Evolutionary conservation across 176 grass and related monocot species (phyloP), one percentile per base, ranked within the genome.

Genomic region (Avena atlantica): DNA sequence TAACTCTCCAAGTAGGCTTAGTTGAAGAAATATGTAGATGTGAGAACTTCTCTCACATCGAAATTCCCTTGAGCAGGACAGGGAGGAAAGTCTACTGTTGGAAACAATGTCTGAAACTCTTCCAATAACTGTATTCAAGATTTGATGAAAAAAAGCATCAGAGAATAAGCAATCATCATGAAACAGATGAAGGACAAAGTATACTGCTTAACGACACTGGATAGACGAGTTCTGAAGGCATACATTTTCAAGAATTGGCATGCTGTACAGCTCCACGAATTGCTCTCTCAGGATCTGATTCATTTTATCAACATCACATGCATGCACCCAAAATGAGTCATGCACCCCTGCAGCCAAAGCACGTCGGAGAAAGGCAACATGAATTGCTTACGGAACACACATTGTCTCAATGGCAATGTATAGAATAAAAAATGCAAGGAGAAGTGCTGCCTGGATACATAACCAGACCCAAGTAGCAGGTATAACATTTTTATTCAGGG

Each of bases 311-410:
- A 95, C 93, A 83, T 94, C 96, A 78, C 96, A 91, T 23, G 96
- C 92, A 91, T 98, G 93, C 14, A 94, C 94, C 96, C 96, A 98
- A 87, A 92, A 98, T 2, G 96, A 98, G 89, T 98, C 96, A 36
- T 98, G 96, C 23, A 98, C 96, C 19, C 93, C 93, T 97, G 83
- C 79, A 94, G 59, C 45, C 58, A 76, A 66, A 77, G 77, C 75
- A 70, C 1, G 73, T 55, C 37, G 9, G 82, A 1, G 55, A 62
- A 90, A 88, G 7, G 37, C 7, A 52, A 75, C 47, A 75, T 75
- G 51, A 75, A 52, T 75, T 80, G 58, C 4, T 36, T 78, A 40
- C 9, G 3, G 5, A 79, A 23, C 37, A 86, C 37, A 86, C 6
- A 16, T 23, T 79, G 12, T 24, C 42, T 86, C 27, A 75, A 10